Conservation (phyloP, 208 protist genomes). For the Acanthamoeba castellanii region DNA sequence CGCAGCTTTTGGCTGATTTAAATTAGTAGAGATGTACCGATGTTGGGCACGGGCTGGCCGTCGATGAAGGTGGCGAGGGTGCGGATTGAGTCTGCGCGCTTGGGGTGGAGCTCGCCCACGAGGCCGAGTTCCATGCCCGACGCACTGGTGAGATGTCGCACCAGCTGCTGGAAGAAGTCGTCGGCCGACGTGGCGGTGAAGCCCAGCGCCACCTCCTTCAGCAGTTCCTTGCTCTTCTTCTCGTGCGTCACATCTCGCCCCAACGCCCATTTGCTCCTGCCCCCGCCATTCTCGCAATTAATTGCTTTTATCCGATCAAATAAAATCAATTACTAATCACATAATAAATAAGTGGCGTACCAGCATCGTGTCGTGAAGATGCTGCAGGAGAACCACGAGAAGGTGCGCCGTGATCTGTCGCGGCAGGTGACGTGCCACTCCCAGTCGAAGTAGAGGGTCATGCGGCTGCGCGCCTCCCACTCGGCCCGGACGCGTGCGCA, state of each 20-base stretch:
- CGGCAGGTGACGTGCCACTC: slow-evolving; percentile 36
- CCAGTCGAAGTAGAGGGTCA: slow-evolving; percentile 24
- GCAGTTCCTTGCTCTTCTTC: slow-evolving; percentile 23
- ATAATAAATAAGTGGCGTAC: not conserved
- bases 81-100: not conserved
- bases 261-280: slow-evolving; percentile 20
- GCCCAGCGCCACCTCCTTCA: slow-evolving; percentile 22
- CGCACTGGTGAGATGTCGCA: not conserved
- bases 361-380: not conserved
- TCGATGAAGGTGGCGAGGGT: slow-evolving; percentile 41
- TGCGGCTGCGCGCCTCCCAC: not conserved
- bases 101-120: slow-evolving; percentile 13
- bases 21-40: no score
- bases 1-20: no score
- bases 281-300: no score
- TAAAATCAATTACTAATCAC: no score
- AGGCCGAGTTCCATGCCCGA: slow-evolving; percentile 25
- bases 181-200: slow-evolving; percentile 63
- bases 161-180: slow-evolving; percentile 58
- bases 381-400: not conserved
- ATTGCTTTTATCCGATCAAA: no score
- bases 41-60: slow-evolving; percentile 3
- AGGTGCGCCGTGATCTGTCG: not conserved
- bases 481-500: not conserved
- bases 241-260: slow-evolving; percentile 27